Conservation (phyloP, 495 filamentous ascomycete species). For the Neurospora terricola region DNA sequence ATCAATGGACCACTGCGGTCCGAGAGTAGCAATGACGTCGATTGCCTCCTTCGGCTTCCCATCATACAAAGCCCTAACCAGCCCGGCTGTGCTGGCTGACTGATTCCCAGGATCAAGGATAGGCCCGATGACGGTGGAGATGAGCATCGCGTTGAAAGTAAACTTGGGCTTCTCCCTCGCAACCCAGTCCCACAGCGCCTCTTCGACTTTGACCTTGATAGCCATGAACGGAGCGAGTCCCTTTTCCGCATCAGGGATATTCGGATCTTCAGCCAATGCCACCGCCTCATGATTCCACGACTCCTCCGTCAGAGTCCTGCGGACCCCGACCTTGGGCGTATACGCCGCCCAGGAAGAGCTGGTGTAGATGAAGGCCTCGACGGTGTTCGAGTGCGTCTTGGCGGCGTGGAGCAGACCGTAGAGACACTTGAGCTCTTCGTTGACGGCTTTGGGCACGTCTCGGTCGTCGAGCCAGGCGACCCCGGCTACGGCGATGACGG, state of each 20-base stretch:
- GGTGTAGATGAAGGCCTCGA: constrained; percentile 19
- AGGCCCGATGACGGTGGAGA: constrained; percentile 15
- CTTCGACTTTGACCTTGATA: constrained; percentile 13
- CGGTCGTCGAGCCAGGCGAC: neutral
- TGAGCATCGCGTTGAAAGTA: constrained; percentile 18
- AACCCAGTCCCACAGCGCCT: constrained; percentile 23
- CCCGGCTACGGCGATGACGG: constrained; percentile 8
- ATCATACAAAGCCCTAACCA: constrained; percentile 11
- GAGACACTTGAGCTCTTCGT: constrained; percentile 3
- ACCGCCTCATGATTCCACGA: constrained; percentile 17
- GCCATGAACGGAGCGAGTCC: constrained; percentile 20
- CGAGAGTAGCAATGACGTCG: constrained; percentile 2
- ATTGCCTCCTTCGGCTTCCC: constrained; percentile 5
- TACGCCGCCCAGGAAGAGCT: constrained; percentile 18
- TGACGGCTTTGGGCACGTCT: constrained; percentile 7
- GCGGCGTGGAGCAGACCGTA: constrained; percentile 9
- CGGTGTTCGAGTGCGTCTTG: neutral
- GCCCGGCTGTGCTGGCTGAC: constrained; percentile 15
- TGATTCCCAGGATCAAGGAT: constrained; percentile 15
- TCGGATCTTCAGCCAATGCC: constrained; percentile 3
- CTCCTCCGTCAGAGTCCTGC: constrained; percentile 10
- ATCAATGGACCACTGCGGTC: constrained; percentile 18
- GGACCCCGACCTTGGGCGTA: constrained; percentile 12
- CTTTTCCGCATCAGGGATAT: constrained; percentile 4
- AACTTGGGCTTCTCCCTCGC: constrained; percentile 16